phyloP scores from a whole-genome alignment of 1,284 basidiomycete species.

The Ustilago shanxiensis region DNA sequence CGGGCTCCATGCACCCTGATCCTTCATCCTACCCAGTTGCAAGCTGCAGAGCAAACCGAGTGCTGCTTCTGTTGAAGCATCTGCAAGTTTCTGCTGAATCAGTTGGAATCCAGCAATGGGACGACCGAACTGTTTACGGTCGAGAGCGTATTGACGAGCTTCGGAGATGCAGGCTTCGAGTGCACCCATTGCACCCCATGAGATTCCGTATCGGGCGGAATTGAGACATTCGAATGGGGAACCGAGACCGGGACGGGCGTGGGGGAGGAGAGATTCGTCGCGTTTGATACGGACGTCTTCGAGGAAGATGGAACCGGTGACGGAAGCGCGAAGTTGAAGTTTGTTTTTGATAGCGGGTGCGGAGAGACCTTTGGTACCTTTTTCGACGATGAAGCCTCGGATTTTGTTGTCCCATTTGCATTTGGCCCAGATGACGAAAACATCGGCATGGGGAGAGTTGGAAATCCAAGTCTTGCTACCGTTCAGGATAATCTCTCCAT shows the following conservation, averaged over 20 bases:
- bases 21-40: conserved; percentile 90
- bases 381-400: conserved; percentile 91
- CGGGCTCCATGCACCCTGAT: conserved; percentile 80
- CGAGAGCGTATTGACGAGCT: conserved; percentile 86
- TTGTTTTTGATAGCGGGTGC: conserved; percentile 94
- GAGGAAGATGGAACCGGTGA: conserved; percentile 94
- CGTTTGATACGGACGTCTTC: conserved; percentile 60
- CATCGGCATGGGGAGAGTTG: conserved; percentile 77
- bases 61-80: conserved; percentile 86
- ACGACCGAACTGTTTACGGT: conserved; percentile 85
- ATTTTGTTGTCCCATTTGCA: conserved; percentile 94
- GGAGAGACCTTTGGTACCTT: conserved; percentile 86
- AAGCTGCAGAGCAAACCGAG: conserved; percentile 80
- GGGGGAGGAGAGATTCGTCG: conserved; percentile 57
- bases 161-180: conserved; percentile 89
- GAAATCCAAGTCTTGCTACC: conserved; percentile 98
- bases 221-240: conserved; percentile 67
- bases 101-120: conserved; percentile 91
- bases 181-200: conserved; percentile 71
- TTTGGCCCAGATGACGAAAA: conserved; percentile 93
- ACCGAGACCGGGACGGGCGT: conserved; percentile 60
- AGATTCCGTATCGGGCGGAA: conserved; percentile 63
- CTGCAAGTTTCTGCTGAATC: conserved; percentile 95
- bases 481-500: conserved; percentile 86
- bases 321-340: conserved; percentile 85